Percentiles rank a stretch among this genome's conserved stretches.
Evolutionary conservation across 352 stramenopile species (phyloP).

Genomic region (Phytophthora colocasiae): DNA sequence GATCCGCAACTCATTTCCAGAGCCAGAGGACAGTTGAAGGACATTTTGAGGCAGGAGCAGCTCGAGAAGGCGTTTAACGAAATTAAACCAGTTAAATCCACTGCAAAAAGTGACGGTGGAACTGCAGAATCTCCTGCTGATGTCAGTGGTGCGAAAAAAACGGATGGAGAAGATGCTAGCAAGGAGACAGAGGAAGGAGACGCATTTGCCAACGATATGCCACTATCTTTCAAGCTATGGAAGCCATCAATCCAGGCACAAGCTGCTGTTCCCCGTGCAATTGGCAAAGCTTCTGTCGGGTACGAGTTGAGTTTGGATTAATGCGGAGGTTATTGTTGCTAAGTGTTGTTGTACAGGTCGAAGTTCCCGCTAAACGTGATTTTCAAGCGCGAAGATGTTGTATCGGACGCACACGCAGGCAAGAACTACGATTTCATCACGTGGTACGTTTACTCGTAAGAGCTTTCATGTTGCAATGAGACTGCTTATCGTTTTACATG

Average conservation of each 20-base stretch:
- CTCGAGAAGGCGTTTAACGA: slow-evolving; percentile 62
- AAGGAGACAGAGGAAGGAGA: slow-evolving; percentile 20
- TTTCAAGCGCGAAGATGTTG: slow-evolving; percentile 85
- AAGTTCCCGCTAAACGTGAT: slow-evolving; percentile 80
- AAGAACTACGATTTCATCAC: slow-evolving; percentile 84
- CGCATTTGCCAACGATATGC: slow-evolving; percentile 56
- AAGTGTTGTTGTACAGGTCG: slow-evolving; percentile 32
- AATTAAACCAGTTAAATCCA: slow-evolving; percentile 36
- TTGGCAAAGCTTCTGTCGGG: slow-evolving; percentile 63
- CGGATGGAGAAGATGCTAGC: background rate
- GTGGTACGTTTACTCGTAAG: slow-evolving; percentile 46
- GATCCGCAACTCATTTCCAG: slow-evolving; percentile 70
- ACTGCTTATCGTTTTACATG: slow-evolving; percentile 3
- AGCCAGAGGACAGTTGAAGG: slow-evolving; percentile 67
- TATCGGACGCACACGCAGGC: slow-evolving; percentile 61
- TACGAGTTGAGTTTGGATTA: slow-evolving; percentile 32
- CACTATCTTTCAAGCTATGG: slow-evolving; percentile 75
- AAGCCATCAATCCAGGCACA: slow-evolving; percentile 53
- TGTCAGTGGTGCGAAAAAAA: slow-evolving; percentile 6
- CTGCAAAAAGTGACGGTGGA: slow-evolving; percentile 7
- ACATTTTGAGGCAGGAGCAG: slow-evolving; percentile 65
- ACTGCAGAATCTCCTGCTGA: slow-evolving; percentile 5
- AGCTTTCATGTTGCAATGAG: background rate
- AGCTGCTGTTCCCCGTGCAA: slow-evolving; percentile 39
- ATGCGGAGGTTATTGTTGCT: background rate